Base-by-base conservation (phyloP, 148 eudicot genomes). In the Euryodendron excelsum region DNA sequence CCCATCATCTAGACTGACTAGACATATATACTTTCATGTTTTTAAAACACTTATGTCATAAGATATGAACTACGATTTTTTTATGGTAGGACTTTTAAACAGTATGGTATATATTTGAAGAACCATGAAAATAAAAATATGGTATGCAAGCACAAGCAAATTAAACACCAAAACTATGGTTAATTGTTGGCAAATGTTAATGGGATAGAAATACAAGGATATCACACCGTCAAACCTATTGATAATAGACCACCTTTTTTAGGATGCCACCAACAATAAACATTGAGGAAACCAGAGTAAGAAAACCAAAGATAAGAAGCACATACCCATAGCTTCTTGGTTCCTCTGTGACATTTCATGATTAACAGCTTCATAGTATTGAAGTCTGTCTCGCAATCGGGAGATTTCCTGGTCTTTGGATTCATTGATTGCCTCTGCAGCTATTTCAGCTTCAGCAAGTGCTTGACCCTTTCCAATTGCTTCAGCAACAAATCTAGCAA, bases 281-380 rank as follows among this genome's bases (percentile, higher is more conserved):
- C 21, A 45, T 7, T 5, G 28, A n/a, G 74, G 69, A 39, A 39
- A 61, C 30, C 59, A 64, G 17, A 45, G 4, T 11, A 28, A 56
- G 41, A 20, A 36, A 65, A 20, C 28, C 34, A 33, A 73, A 41
- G 45, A 33, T n/a, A 10, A 73, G 36, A 17, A 67, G 25, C 10
- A 63, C 87, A 21, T 82, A 88, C 91, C 91, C 63, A 86, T 79
- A 50, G 83, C 82, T 77, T 88, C 87, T 81, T 80, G 88, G 69
- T 86, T 86, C 78, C 89, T 86, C 78, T 88, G 91, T 33, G 82
- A 82, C 89, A 86, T 80, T 72, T 88, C 89, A 78, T 73, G 91
- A 64, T 82, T 86, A 31, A 84, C 87, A 48, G 88, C 85, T 67
- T 86, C 91, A 50, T 82, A 86, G 73, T 88, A 88, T 77, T 80